phyloP scores from a whole-genome alignment of 2,329 filamentous ascomycete genomes.

The Whalleya microplaca region DNA sequence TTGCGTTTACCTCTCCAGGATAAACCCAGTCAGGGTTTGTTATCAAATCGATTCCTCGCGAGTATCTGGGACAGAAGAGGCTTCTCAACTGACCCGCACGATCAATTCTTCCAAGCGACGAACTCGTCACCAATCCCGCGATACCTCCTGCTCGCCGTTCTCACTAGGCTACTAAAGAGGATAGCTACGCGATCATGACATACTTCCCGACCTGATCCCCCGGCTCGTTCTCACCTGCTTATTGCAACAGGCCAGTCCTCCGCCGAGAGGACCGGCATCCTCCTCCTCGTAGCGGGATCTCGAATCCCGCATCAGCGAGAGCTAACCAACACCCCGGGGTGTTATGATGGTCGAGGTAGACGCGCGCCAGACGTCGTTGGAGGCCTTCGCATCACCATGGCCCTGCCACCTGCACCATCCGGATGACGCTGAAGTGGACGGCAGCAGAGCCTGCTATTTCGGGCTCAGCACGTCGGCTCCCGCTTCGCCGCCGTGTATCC shows the following conservation, averaged over 20 bases:
- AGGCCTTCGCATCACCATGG: slow-evolving; percentile 26
- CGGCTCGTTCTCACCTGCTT: neutral
- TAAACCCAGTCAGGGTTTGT: neutral
- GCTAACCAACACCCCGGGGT: neutral
- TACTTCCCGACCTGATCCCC: slow-evolving; percentile 27
- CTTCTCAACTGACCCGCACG: neutral
- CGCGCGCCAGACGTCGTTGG: slow-evolving; percentile 23
- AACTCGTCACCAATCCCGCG: neutral
- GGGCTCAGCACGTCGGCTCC: slow-evolving; percentile 13
- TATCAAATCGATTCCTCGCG: neutral
- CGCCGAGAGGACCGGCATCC: neutral
- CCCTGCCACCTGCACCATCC: slow-evolving; percentile 12
- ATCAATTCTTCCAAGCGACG: neutral
- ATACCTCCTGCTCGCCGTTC: neutral
- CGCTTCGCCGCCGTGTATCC: slow-evolving; percentile 15
- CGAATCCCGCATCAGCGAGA: neutral
- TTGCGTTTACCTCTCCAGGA: neutral
- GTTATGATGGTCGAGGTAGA: slow-evolving; percentile 26
- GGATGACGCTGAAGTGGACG: slow-evolving; percentile 18
- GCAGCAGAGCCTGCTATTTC: slow-evolving; percentile 19
- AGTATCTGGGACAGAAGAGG: neutral
- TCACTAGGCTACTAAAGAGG: neutral
- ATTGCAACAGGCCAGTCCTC: neutral
- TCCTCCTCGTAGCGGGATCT: neutral
- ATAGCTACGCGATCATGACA: slow-evolving; percentile 28